Conservation (phyloP, 1,139 yeast species). For the Blastobotrys malaysiensis region DNA sequence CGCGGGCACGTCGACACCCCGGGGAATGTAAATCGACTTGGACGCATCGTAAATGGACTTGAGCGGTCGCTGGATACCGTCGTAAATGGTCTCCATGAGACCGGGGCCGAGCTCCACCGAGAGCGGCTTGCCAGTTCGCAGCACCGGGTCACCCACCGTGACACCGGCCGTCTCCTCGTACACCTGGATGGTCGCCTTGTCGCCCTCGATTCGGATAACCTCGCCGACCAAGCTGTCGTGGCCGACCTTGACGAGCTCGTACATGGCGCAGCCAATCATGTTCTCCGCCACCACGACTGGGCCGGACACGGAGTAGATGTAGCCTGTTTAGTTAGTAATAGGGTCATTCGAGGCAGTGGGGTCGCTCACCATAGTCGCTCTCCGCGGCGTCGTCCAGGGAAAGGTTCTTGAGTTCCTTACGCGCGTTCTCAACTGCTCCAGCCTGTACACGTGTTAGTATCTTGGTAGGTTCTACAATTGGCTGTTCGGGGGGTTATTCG, state of each 20-base stretch:
- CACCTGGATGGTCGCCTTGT: slow-evolving; percentile 96
- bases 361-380: slow-evolving; percentile 64
- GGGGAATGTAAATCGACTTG: slow-evolving; percentile 91
- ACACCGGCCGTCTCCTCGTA: slow-evolving; percentile 99
- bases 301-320: slow-evolving; percentile 89
- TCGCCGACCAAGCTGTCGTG: slow-evolving; percentile 97
- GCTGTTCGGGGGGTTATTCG: too few relatives aligned
- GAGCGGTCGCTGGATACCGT: slow-evolving; percentile 98
- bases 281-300: slow-evolving; percentile 97
- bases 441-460: slow-evolving; percentile 47
- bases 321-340: slow-evolving; percentile 21
- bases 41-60: slow-evolving; percentile 82
- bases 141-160: slow-evolving; percentile 97
- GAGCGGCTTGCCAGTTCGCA: slow-evolving; percentile 95
- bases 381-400: slow-evolving; percentile 69
- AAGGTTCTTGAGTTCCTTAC: slow-evolving; percentile 84
- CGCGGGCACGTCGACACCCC: slow-evolving; percentile 97
- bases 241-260: slow-evolving; percentile 93
- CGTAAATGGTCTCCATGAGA: slow-evolving; percentile 96
- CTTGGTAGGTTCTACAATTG: too few relatives aligned
- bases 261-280: slow-evolving; percentile 99
- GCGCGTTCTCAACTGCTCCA: slow-evolving; percentile 96
- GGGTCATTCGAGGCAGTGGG: neutral
- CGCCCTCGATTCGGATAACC: slow-evolving; percentile 93
- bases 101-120: slow-evolving; percentile 99